A percentile compares a stretch with the other conserved stretches of the same genome.
phyloP scores from a whole-genome alignment of 75 land plant genomes.

The Selaginella tamariscina region DNA sequence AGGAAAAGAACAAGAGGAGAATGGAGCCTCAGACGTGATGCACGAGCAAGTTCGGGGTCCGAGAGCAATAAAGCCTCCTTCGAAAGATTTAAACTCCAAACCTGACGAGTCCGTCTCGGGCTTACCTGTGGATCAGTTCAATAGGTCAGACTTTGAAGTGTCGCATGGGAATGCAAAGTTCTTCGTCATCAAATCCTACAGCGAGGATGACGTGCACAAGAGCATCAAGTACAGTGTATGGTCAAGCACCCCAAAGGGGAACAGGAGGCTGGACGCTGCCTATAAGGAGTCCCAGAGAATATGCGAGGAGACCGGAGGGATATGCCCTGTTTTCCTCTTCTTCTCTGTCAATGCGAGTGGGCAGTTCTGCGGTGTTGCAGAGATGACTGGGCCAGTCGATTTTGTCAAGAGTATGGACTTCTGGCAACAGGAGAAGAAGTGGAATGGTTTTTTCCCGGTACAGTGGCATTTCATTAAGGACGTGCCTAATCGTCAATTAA shows the following conservation, averaged over 20 bases:
- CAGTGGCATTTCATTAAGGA: slow-evolving; percentile 64
- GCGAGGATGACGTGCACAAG: slow-evolving; percentile 95
- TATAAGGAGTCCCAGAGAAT: slow-evolving; percentile 50
- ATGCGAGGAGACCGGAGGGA: slow-evolving; percentile 15
- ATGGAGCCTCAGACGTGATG: too few species aligned
- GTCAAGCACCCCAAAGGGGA: slow-evolving; percentile 91
- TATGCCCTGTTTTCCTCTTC: slow-evolving; percentile 79
- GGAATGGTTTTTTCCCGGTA: slow-evolving; percentile 53
- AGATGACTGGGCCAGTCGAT: slow-evolving; percentile 45
- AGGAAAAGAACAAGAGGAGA: too few species aligned
- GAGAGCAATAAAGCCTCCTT: too few species aligned
- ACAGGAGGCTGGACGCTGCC: slow-evolving; percentile 76
- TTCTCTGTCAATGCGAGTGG: slow-evolving; percentile 81
- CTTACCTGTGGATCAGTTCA: slow-evolving; percentile 64
- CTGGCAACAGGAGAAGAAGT: slow-evolving; percentile 64
- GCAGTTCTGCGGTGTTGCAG: slow-evolving; percentile 61
- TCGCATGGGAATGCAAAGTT: slow-evolving; percentile 64
- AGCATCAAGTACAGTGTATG: slow-evolving; percentile 88
- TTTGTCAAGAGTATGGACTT: slow-evolving; percentile 45
- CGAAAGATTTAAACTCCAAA: too few species aligned
- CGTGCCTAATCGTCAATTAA: slow-evolving; percentile 43
- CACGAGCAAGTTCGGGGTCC: too few species aligned
- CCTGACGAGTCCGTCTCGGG: too few species aligned
- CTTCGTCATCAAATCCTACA: slow-evolving; percentile 82
- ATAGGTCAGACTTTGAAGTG: slow-evolving; percentile 44